Conservation (phyloP, 1,284 basidiomycete genomes). For the Melanopsichium pennsylvanicum region DNA sequence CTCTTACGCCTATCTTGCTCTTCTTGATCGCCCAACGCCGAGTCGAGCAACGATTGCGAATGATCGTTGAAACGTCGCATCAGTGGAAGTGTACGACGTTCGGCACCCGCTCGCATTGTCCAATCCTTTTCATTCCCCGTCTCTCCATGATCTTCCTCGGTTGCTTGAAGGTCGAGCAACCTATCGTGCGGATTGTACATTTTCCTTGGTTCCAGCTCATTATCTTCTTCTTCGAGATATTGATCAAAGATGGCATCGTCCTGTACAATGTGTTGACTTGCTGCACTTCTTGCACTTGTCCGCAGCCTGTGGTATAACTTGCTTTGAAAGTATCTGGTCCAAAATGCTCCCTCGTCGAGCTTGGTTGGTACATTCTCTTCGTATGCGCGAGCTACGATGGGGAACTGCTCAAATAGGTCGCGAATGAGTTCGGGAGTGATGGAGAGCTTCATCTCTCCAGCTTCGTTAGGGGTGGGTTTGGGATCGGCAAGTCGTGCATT, state of each 20-base stretch:
- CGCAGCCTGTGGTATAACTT: slow-evolving; percentile 93
- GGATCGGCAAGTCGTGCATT: slow-evolving; percentile 63
- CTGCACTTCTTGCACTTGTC: slow-evolving; percentile 86
- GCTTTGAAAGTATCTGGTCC: slow-evolving; percentile 94
- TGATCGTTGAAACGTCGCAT: slow-evolving; percentile 98
- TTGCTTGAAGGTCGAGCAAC: slow-evolving; percentile 85
- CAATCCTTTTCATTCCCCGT: slow-evolving; percentile 85
- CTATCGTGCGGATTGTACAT: slow-evolving; percentile 76
- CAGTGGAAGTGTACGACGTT: slow-evolving; percentile 84
- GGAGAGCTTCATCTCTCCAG: slow-evolving; percentile 76
- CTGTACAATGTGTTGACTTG: slow-evolving; percentile 82
- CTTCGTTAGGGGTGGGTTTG: slow-evolving; percentile 55
- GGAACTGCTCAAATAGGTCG: slow-evolving; percentile 97
- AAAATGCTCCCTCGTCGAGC: slow-evolving; percentile 89
- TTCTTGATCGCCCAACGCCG: slow-evolving; percentile 62
- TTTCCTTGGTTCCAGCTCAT: slow-evolving; percentile 82
- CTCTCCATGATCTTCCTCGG: slow-evolving; percentile 90
- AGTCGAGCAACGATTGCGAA: slow-evolving; percentile 82
- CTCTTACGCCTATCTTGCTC: slow-evolving; percentile 32
- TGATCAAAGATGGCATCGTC: slow-evolving; percentile 94
- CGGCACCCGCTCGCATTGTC: slow-evolving; percentile 94
- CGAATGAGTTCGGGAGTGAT: slow-evolving; percentile 91
- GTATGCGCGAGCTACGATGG: slow-evolving; percentile 89
- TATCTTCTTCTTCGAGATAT: slow-evolving; percentile 92
- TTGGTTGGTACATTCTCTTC: slow-evolving; percentile 88